Conservation (phyloP, 768 basidiomycete species). For the Filobasidium wieringae region DNA sequence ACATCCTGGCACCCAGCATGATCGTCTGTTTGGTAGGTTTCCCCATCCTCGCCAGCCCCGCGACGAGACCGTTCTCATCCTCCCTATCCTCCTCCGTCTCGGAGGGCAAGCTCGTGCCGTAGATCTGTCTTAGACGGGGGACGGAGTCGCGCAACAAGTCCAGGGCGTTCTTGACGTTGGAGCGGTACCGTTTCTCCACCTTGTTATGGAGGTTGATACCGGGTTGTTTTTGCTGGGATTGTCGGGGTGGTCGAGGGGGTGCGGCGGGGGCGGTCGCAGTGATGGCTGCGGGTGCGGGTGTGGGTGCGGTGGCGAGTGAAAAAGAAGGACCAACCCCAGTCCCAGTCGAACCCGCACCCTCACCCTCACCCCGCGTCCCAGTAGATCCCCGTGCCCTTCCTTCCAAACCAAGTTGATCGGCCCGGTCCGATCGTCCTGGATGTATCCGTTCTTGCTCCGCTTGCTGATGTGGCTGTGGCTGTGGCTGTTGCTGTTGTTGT, state of each 20-base stretch:
- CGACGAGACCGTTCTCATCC: conserved; percentile 22
- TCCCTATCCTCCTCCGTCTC: conserved; percentile 26
- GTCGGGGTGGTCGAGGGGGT: not conserved
- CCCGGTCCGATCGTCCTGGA: not conserved
- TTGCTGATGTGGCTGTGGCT: not conserved
- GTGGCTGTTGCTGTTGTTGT: not conserved
- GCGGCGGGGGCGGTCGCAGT: not conserved
- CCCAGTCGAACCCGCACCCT: not conserved
- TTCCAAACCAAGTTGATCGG: not conserved
- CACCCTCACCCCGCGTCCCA: not conserved
- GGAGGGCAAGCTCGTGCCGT: conserved; percentile 32
- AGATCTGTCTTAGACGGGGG: conserved; percentile 34
- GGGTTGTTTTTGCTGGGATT: not conserved
- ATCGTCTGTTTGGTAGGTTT: conserved; percentile 37
- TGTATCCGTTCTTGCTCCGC: not conserved
- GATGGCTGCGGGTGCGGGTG: not conserved
- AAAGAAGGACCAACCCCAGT: not conserved
- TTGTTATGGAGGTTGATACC: conserved; percentile 37
- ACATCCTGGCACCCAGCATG: conserved; percentile 32
- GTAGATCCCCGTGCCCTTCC: not conserved
- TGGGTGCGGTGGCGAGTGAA: not conserved
- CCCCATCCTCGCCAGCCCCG: conserved; percentile 31
- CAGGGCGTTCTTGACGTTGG: conserved; percentile 37
- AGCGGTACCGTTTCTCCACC: conserved; percentile 36
- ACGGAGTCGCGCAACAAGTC: conserved; percentile 35